Base-by-base conservation (phyloP, 2,329 filamentous ascomycete genomes). In the Xylaria arbuscula region DNA sequence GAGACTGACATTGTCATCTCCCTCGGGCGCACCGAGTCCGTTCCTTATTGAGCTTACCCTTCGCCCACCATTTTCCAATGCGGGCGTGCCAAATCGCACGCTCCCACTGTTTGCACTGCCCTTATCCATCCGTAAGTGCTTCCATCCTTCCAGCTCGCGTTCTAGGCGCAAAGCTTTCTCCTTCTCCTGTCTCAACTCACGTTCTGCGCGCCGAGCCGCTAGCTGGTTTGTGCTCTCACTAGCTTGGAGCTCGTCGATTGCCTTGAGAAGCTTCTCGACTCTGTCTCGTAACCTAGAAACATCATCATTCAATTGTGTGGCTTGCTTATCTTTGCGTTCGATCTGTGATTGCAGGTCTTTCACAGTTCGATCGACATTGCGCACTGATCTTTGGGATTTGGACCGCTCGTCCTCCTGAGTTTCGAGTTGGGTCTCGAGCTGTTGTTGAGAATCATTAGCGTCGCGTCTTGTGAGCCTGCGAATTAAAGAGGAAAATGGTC, bases 341-440 rank as follows among this genome's bases (percentile, higher is more conserved):
- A 99, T 92, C 80, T 98, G 95, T 28, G 89, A 87, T 80, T 98
- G 93, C 28, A 98, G 87, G 80, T 98, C 96, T 80, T 96, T 96
- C 76, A 98, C 94, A 1, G 90, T 93, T 70, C 95, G 93, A 82
- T 98, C 96, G 32, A 98, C 91, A 78, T 97, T 97, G 75, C 96
- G 94, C 24, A 93, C 90, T 58, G 92, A 94, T 66, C 95, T 92
- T 75, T 94, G 92, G 69, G 94, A 93, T 74, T 93, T 91, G 73
- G 88, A 91, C 68, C 92, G 90, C 73, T 92, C 90, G 50, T 86
- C 89, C 79, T 97, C 93, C 72, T 97, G 93, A 28, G 90, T 86
- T 78, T 97, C 94, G 34, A 97, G 89, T 72, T 95, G 92, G 28
- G 89, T 88, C 81, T 99, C 95, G 74, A 99, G 92, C 92, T 98